Conservation (phyloP, 805 yeast genomes). For the Spathaspora arborariae region DNA sequence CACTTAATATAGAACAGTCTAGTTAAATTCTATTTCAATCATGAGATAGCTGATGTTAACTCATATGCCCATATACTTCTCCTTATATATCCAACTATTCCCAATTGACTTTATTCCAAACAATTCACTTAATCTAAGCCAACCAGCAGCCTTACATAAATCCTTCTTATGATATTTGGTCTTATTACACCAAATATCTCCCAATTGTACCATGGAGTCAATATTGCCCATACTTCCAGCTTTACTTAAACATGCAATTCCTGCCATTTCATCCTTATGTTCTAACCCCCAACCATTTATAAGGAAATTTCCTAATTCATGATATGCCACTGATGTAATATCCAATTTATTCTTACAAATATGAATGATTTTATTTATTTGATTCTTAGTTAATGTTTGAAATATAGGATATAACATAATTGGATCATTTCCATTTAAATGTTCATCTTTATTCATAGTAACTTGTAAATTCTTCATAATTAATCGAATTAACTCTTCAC, state of each 20-base stretch:
- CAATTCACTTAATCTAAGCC: conserved; percentile 63
- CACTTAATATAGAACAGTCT: too few relatives aligned
- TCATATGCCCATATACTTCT: conserved; percentile 44
- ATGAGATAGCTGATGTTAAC: not conserved
- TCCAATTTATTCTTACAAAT: conserved; percentile 38
- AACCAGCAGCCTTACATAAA: conserved; percentile 58
- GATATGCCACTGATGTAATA: conserved; percentile 47
- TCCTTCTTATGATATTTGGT: conserved; percentile 56
- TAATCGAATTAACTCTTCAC: conserved; percentile 26
- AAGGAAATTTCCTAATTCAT: conserved; percentile 58
- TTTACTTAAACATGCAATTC: conserved; percentile 55
- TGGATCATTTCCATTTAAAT: conserved; percentile 24
- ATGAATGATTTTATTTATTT: conserved; percentile 24
- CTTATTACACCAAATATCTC: conserved; percentile 61
- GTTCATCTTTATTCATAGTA: conserved; percentile 11
- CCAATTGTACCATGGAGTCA: conserved; percentile 68
- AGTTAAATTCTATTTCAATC: too few relatives aligned
- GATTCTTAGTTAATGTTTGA: conserved; percentile 18
- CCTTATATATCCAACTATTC: conserved; percentile 72
- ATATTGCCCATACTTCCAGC: conserved; percentile 66
- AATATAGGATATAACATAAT: conserved; percentile 19
- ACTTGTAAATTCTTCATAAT: conserved; percentile 20
- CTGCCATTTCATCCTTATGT: conserved; percentile 50
- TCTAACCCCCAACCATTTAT: conserved; percentile 53
- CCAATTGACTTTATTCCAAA: conserved; percentile 62